Conservation (phyloP, 805 yeast genomes). For the Ogataea chonburiensis region DNA sequence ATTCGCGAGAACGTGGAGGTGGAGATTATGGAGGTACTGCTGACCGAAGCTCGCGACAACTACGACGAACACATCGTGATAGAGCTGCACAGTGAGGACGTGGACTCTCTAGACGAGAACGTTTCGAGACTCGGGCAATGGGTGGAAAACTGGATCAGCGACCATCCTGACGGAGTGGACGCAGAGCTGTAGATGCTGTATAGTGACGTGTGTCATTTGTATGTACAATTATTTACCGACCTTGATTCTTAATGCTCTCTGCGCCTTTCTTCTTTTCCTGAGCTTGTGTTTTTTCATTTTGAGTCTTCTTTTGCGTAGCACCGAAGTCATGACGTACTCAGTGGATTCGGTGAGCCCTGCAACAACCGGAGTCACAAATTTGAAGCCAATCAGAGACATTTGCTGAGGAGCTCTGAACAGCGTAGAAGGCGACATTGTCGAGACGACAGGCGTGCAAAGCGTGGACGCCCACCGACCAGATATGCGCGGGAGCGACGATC, state of each 20-base stretch:
- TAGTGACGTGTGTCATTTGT: slow-evolving; percentile 4
- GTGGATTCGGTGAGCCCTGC: slow-evolving; percentile 9
- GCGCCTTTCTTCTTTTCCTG: slow-evolving; percentile 94
- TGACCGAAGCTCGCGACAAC: slow-evolving; percentile 81
- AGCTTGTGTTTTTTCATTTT: slow-evolving; percentile 98
- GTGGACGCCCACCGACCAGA: slow-evolving; percentile 11
- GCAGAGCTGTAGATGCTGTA: slow-evolving; percentile 34
- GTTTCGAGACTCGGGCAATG: slow-evolving; percentile 73
- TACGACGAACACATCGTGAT: slow-evolving; percentile 81
- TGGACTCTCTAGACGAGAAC: slow-evolving; percentile 79
- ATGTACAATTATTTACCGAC: slow-evolving; percentile 41
- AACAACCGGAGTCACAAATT: slow-evolving; percentile 7
- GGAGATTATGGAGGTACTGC: slow-evolving; percentile 91
- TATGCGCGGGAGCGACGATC: slow-evolving; percentile 7
- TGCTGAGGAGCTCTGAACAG: not conserved
- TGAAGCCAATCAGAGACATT: slow-evolving; percentile 8
- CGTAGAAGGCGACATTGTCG: not conserved
- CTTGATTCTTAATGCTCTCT: slow-evolving; percentile 76
- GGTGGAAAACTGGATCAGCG: slow-evolving; percentile 71
- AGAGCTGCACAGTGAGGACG: slow-evolving; percentile 68
- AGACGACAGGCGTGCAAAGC: not conserved
- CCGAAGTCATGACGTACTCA: slow-evolving; percentile 56
- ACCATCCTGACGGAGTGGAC: slow-evolving; percentile 60
- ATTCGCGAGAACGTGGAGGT: slow-evolving; percentile 91
- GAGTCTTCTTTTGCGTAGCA: slow-evolving; percentile 79